Evolutionary conservation across 306 rosid genomes (phyloP).

Genomic region (Geum urbanum): DNA sequence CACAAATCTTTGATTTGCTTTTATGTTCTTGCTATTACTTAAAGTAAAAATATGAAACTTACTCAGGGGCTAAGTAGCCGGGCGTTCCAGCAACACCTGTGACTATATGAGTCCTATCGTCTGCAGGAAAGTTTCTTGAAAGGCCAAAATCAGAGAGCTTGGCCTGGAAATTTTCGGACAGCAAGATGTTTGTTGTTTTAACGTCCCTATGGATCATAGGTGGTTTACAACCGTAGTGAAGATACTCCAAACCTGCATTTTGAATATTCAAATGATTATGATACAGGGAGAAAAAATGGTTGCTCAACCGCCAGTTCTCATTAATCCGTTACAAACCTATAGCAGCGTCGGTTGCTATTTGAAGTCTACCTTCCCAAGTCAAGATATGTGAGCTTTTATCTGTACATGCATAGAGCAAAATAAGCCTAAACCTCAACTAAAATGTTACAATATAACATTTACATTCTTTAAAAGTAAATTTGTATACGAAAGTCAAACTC

Average conservation of each 20-base stretch:
- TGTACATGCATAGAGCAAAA: no score
- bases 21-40: no score
- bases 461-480: no score
- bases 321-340: constrained; percentile 16
- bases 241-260: constrained; percentile 20
- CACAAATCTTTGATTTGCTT: no score
- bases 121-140: constrained; percentile 31
- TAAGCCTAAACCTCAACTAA: no score
- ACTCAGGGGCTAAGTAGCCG: constrained; percentile 53
- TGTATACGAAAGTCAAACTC: no score
- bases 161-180: constrained; percentile 36
- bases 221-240: constrained; percentile 22
- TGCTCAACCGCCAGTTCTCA: neutral
- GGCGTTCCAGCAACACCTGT: constrained; percentile 50
- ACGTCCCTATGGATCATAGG: constrained; percentile 46
- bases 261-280: neutral
- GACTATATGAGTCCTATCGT: constrained; percentile 30
- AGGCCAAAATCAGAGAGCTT: constrained; percentile 48
- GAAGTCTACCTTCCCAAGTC: constrained; percentile 34
- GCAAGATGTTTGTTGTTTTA: constrained; percentile 44
- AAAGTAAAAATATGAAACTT: constrained; percentile 17
- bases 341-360: constrained; percentile 33
- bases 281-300: neutral
- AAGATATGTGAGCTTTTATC: constrained; percentile 5
- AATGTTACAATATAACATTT: no score